Percentiles rank a stretch among this genome's conserved stretches.
These are phyloP conservation scores for Carpinus viminea DNA, from an alignment of 306 rosid species.

Conservation along the genomic window DNA sequence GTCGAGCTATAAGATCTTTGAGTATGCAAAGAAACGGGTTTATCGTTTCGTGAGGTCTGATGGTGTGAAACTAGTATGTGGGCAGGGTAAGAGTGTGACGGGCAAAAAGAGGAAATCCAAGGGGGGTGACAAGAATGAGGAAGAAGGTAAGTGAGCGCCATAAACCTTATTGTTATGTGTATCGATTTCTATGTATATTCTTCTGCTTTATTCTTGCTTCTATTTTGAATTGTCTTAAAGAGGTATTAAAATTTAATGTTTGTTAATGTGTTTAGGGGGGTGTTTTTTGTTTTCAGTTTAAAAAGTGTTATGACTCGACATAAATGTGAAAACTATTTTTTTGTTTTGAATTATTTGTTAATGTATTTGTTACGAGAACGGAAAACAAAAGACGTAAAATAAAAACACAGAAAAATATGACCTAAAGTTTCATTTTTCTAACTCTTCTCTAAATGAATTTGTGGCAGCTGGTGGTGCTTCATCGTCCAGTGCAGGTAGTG, in stretches of 20 bases:
- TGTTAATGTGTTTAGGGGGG: neutral
- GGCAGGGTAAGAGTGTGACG: slow-evolving; percentile 43
- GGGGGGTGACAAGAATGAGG: slow-evolving; percentile 44
- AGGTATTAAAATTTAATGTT: neutral
- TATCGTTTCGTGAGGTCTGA: slow-evolving; percentile 67
- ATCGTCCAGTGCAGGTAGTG: slow-evolving; percentile 43
- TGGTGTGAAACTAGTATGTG: slow-evolving; percentile 49
- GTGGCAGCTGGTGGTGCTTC: slow-evolving; percentile 52
- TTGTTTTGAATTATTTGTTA: too few species aligned
- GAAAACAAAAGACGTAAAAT: too few species aligned
- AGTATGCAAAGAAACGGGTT: slow-evolving; percentile 87
- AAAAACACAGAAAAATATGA: too few species aligned
- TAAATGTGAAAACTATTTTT: too few species aligned
- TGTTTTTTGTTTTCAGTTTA: neutral
- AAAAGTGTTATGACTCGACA: too few species aligned
- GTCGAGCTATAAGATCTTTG: slow-evolving; percentile 91
- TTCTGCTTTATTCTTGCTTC: slow-evolving; percentile 5
- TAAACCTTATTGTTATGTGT: slow-evolving; percentile 6
- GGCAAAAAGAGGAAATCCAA: slow-evolving; percentile 69
- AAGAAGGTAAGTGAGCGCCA: slow-evolving; percentile 56
- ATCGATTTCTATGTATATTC: slow-evolving; percentile 10
- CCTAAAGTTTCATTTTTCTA: neutral
- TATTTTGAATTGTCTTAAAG: slow-evolving; percentile 12
- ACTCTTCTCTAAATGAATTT: slow-evolving; percentile 27
- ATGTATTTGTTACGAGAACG: too few species aligned